Evolutionary conservation across 345 rosid genomes (phyloP), one percentile per base, ranked within the genome.

Genomic region (Salix dunnii): DNA sequence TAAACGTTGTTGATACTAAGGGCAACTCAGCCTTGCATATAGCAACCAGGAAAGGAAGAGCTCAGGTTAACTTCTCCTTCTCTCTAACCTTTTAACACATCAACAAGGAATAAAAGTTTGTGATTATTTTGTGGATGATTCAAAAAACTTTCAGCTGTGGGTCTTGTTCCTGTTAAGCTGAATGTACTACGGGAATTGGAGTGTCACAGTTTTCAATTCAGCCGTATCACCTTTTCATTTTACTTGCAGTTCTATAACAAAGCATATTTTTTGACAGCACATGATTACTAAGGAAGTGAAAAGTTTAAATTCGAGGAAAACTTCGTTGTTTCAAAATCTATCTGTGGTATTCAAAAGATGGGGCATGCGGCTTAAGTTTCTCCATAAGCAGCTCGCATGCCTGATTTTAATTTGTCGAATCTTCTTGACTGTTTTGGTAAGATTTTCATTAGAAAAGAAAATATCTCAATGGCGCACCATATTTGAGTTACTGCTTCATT

Each of bases 1-100:
- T 89, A 70, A 91, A 92, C 82, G 85, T 89, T 87, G 85, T 87
- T 55, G 98, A 94, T 79, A 82, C 83, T 20, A 94, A 91, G 73
- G 97, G 98, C 51, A 94, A 92, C 79, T 78, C 95, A 20, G 73
- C 94, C 17, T 82, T 94, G 85, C 98, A 94, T 78, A 89, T 94
- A 46, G 92, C 97, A 14, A 78, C 91, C 33, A 74, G 97, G 48
- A 94, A 94, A 85, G 97, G 97, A 71, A 89, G 98, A 89, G 78
- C 80, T 76, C 86, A 89, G 95, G 97, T 92, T 84, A 68, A 49
- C 69, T 20, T 18, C 23, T 55, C 25, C 61, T 0, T 36, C 21
- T 58, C 27, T n/a, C 21, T 63, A 23, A 20, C 12, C 68, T 20
- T 30, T 76, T 30, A 17, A 38, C 1, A 27, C 0, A 11, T 42